Evolutionary conservation across 805 yeast genomes (phyloP).

Genomic region (Candida succiphila): DNA sequence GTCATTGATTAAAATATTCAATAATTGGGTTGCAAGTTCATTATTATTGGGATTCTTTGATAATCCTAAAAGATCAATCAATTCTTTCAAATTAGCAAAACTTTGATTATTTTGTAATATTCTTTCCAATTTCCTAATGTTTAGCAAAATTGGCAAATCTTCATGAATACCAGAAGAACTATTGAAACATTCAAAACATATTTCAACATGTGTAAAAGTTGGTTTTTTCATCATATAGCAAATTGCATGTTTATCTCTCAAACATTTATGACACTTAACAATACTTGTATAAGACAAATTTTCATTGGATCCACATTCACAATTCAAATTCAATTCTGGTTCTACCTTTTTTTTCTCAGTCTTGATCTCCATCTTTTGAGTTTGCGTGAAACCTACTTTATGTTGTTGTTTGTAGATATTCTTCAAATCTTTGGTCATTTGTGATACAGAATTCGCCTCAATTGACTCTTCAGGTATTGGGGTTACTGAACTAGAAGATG

Average conservation of each 20-base stretch:
- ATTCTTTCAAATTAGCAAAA: too few relatives aligned
- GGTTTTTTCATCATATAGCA: too few relatives aligned
- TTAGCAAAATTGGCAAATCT: too few relatives aligned
- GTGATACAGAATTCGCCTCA: conserved; percentile 9
- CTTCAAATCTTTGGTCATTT: conserved; percentile 13
- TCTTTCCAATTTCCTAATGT: too few relatives aligned
- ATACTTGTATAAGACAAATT: conserved; percentile 4
- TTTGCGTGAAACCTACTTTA: background rate
- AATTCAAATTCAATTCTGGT: background rate
- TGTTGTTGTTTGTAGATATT: conserved; percentile 2
- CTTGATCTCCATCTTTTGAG: background rate
- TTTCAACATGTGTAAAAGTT: too few relatives aligned
- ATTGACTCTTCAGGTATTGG: background rate
- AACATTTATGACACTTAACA: conserved; percentile 11
- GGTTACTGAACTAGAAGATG: too few relatives aligned
- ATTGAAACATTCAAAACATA: background rate
- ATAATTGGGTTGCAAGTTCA: too few relatives aligned
- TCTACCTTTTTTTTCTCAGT: background rate
- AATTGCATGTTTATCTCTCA: conserved; percentile 8
- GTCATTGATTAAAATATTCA: too few relatives aligned
- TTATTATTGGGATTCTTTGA: too few relatives aligned
- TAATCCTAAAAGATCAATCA: too few relatives aligned
- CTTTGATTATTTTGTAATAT: too few relatives aligned
- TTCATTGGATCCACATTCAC: conserved; percentile 11
- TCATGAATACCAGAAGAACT: too few relatives aligned